Evolutionary conservation across 2,329 filamentous ascomycete species (phyloP).

Genomic region (Cladosporium sp.): DNA sequence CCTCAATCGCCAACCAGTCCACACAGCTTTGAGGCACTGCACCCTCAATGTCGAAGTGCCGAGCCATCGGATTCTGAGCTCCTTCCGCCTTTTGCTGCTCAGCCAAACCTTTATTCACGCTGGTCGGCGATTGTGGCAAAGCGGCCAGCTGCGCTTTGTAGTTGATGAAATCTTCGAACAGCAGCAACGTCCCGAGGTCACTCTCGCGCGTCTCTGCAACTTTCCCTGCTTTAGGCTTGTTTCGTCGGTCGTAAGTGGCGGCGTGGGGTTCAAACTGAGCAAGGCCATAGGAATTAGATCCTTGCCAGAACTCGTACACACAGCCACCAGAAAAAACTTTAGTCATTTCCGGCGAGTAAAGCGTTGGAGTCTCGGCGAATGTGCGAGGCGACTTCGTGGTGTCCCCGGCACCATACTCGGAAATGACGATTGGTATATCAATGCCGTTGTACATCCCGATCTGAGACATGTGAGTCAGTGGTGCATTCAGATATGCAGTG

Average conservation of each 20-base stretch:
- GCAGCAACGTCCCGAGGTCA: conserved; percentile 16
- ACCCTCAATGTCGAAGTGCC: not conserved
- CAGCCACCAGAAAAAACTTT: conserved; percentile 24
- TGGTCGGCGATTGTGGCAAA: not conserved
- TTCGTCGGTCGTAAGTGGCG: not conserved
- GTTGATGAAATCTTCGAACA: conserved; percentile 25
- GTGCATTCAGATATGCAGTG: not conserved
- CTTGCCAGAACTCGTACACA: conserved; percentile 21
- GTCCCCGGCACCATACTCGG: conserved; percentile 20
- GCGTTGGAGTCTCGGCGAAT: conserved; percentile 17
- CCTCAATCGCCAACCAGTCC: not conserved
- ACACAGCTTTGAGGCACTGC: not conserved
- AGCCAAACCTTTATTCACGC: not conserved
- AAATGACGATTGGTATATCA: conserved; percentile 18
- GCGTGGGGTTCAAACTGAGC: not conserved
- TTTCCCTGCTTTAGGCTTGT: not conserved
- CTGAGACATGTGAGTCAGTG: not conserved
- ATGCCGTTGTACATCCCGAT: conserved; percentile 10
- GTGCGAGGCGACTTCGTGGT: conserved; percentile 5
- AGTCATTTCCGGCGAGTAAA: conserved; percentile 20
- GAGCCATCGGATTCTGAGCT: not conserved
- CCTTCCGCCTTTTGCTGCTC: not conserved
- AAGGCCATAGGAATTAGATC: conserved; percentile 19
- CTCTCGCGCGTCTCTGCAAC: conserved; percentile 21
- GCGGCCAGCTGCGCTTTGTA: conserved; percentile 22